Conservation (phyloP, 2,329 filamentous ascomycete genomes). For the Fusarium solani-melongenae region DNA sequence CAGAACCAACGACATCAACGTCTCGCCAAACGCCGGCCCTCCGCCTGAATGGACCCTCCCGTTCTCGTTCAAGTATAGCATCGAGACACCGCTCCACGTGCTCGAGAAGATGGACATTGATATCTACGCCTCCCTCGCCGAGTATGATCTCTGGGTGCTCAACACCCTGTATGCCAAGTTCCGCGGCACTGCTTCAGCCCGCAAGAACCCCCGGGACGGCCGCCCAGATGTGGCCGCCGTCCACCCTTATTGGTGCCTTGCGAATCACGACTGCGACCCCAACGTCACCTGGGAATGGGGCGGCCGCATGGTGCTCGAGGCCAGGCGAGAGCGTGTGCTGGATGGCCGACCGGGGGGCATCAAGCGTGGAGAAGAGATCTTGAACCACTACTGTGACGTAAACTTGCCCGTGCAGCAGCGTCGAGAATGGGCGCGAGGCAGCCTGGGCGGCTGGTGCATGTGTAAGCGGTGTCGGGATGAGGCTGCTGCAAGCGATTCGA, state of each 20-base stretch:
- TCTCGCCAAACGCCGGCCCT: conserved; percentile 64
- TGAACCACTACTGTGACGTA: conserved; percentile 96
- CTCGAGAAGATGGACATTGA: conserved; percentile 88
- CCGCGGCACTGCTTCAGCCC: conserved; percentile 88
- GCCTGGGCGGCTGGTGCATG: conserved; percentile 88
- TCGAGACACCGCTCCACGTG: conserved; percentile 79
- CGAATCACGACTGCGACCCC: conserved; percentile 95
- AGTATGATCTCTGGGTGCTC: conserved; percentile 83
- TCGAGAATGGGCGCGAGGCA: conserved; percentile 88
- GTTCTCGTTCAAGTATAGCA: conserved; percentile 81
- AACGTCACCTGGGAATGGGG: conserved; percentile 97
- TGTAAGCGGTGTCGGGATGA: conserved; percentile 86
- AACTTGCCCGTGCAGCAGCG: conserved; percentile 80
- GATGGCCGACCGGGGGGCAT: conserved; percentile 69
- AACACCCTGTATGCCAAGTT: conserved; percentile 96
- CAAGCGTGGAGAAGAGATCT: conserved; percentile 81
- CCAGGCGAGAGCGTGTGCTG: conserved; percentile 67
- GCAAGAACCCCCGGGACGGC: conserved; percentile 79
- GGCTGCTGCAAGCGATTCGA: conserved; percentile 50
- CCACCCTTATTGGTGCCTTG: conserved; percentile 94
- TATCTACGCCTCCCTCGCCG: conserved; percentile 69
- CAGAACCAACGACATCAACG: conserved; percentile 63
- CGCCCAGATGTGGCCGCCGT: conserved; percentile 92
- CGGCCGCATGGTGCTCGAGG: conserved; percentile 78
- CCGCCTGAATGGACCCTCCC: conserved; percentile 75